Percentiles rank a stretch among this genome's conserved stretches.
Conservation (phyloP, 768 basidiomycete species). For the Tricholoma saponaceum region DNA sequence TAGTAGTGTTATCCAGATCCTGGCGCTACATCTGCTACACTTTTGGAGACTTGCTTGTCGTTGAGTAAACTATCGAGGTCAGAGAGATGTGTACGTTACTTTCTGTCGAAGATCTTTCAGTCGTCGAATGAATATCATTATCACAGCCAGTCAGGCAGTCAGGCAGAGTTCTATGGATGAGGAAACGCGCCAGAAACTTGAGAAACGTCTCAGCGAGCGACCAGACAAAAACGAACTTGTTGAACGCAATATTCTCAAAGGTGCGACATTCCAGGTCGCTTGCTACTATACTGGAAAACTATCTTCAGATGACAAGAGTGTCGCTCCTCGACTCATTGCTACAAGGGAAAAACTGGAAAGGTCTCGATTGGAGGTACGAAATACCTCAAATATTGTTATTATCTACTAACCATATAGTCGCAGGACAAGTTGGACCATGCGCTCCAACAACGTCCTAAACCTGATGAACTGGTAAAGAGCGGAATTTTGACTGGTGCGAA, state of each 20-base stretch:
- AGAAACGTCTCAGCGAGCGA: slow-evolving; percentile 48
- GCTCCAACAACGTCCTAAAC: slow-evolving; percentile 52
- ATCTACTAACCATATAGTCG: not conserved
- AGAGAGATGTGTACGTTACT: not conserved
- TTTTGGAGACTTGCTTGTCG: not conserved
- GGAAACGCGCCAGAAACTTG: slow-evolving; percentile 36
- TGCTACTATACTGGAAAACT: not conserved
- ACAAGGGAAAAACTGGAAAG: slow-evolving; percentile 55
- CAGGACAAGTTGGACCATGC: slow-evolving; percentile 64
- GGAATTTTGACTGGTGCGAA: slow-evolving; percentile 47
- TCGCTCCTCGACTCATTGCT: slow-evolving; percentile 58
- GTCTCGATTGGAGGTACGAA: slow-evolving; percentile 57
- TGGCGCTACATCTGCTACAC: too few species aligned
- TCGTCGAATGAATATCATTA: not conserved
- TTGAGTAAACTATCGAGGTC: not conserved
- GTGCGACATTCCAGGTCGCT: slow-evolving; percentile 19
- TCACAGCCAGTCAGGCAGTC: slow-evolving; percentile 1
- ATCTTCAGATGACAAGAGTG: slow-evolving; percentile 52
- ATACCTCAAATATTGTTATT: not conserved
- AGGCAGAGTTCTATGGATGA: slow-evolving; percentile 20
- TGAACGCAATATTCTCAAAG: slow-evolving; percentile 69
- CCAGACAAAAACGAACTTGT: slow-evolving; percentile 61
- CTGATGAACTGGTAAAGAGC: slow-evolving; percentile 60
- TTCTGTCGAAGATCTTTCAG: not conserved
- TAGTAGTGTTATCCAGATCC: too few species aligned